phyloP scores from a whole-genome alignment of 1,284 basidiomycete genomes.

The Ustilago sp. region DNA sequence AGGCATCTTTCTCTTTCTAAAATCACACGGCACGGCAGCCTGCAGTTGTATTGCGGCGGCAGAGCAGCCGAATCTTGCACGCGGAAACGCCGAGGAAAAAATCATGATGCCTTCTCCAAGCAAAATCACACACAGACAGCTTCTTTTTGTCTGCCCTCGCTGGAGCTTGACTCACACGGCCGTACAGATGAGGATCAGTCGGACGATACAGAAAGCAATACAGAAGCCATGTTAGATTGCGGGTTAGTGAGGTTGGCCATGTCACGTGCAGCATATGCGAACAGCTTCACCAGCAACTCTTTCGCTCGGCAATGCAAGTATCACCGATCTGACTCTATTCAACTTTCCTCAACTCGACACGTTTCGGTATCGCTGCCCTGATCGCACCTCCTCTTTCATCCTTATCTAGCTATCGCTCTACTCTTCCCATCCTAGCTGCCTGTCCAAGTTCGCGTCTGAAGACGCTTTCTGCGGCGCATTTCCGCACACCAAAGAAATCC shows the following conservation, averaged over 20 bases:
- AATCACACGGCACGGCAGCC: conserved; percentile 1
- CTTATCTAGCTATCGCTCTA: background rate
- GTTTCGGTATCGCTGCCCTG: no score
- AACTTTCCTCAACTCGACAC: no score
- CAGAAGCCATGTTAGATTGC: no score
- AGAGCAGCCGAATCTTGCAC: conserved; percentile 11
- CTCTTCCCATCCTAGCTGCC: background rate
- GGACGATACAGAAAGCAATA: no score
- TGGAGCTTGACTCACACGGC: no score
- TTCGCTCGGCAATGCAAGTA: background rate
- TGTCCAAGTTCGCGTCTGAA: background rate
- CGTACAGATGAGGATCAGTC: no score
- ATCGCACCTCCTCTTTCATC: background rate
- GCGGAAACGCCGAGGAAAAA: conserved; percentile 12
- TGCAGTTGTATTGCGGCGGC: background rate
- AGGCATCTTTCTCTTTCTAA: conserved; percentile 14
- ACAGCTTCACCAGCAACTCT: background rate
- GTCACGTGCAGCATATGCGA: background rate
- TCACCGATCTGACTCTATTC: background rate
- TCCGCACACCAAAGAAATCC: background rate
- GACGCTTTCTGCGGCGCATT: background rate
- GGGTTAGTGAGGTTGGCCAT: no score
- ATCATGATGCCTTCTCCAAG: background rate
- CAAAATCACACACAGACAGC: conserved; percentile 9
- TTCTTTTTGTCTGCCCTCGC: background rate